These are phyloP conservation scores for Lachancea thermotolerans DNA, from an alignment of 805 yeast genomes.

Conservation along the genomic window DNA sequence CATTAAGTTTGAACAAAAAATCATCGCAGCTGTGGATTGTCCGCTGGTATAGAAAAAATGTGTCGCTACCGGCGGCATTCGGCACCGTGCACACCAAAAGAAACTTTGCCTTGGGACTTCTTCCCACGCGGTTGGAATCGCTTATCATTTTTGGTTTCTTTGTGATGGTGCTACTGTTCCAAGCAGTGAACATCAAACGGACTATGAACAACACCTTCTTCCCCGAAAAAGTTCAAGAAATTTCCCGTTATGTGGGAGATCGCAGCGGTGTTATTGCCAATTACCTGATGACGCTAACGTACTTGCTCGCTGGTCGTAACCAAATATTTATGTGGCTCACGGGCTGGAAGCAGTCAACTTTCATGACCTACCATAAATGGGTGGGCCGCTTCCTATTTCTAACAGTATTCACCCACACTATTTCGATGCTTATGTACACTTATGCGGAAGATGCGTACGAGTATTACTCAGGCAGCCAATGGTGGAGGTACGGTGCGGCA, in stretches of 20 bases:
- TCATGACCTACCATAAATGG: conserved; percentile 64
- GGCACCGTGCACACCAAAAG: conserved; percentile 11
- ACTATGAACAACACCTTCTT: conserved; percentile 11
- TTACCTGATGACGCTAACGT: conserved; percentile 46
- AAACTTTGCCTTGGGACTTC: conserved; percentile 9
- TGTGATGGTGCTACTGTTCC: conserved; percentile 13
- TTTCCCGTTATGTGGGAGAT: conserved; percentile 37
- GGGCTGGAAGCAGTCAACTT: conserved; percentile 57
- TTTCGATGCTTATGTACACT: conserved; percentile 43
- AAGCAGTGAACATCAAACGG: conserved; percentile 11
- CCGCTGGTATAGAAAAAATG: conserved; percentile 13
- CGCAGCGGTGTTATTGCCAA: conserved; percentile 44
- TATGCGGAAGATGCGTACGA: conserved; percentile 29
- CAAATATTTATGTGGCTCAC: conserved; percentile 55
- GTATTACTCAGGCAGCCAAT: conserved; percentile 37
- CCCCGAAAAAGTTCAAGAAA: conserved; percentile 10
- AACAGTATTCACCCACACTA: conserved; percentile 46
- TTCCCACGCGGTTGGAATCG: conserved; percentile 20
- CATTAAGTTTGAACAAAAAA: conserved; percentile 28
- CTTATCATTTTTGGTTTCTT: conserved; percentile 14
- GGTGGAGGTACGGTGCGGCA: conserved; percentile 35
- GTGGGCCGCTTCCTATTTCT: conserved; percentile 45
- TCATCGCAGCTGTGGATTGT: conserved; percentile 8
- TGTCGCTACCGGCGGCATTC: conserved; percentile 16
- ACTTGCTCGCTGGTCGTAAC: conserved; percentile 64